A percentile compares a stretch with the other conserved stretches of the same genome.
These are phyloP conservation scores for Cladosporium velox DNA, from an alignment of 2,329 filamentous ascomycete species.

Conservation along the genomic window DNA sequence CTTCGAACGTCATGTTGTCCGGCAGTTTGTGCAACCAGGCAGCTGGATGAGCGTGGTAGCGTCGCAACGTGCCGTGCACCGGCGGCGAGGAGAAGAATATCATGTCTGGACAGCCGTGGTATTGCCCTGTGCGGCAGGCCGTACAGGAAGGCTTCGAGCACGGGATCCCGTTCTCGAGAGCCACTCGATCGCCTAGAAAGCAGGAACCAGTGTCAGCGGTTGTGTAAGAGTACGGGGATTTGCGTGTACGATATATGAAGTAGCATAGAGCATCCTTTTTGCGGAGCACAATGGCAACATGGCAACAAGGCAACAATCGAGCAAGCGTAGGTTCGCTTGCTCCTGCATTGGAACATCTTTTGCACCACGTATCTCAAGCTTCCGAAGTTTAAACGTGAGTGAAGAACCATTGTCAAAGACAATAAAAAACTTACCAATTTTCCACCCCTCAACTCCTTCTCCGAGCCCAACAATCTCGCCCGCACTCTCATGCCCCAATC, in stretches of 20 bases:
- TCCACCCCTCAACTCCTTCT: slow-evolving; percentile 28
- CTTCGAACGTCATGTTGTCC: slow-evolving; percentile 42
- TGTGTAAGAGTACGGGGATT: not conserved
- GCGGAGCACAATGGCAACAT: not conserved
- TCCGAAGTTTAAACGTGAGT: not conserved
- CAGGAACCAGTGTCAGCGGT: not conserved
- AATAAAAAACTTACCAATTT: slow-evolving; percentile 27
- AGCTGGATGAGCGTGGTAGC: slow-evolving; percentile 37
- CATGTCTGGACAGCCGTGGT: slow-evolving; percentile 35
- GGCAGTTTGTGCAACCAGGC: slow-evolving; percentile 41
- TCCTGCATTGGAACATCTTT: not conserved
- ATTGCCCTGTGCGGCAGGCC: slow-evolving; percentile 34
- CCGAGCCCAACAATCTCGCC: slow-evolving; percentile 33
- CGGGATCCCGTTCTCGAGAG: slow-evolving; percentile 38
- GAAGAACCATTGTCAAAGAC: not conserved
- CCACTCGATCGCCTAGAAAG: slow-evolving; percentile 35
- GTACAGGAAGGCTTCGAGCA: slow-evolving; percentile 35
- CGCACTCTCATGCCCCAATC: slow-evolving; percentile 36
- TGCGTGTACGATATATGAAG: slow-evolving; percentile 29
- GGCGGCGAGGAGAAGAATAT: slow-evolving; percentile 38
- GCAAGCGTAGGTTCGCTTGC: not conserved
- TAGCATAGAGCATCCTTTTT: not conserved
- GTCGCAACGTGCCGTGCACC: slow-evolving; percentile 34
- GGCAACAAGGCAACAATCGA: not conserved
- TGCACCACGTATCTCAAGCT: not conserved